Base-by-base conservation (phyloP, 2,329 filamentous ascomycete species). In the Fusarium decemcellulare region DNA sequence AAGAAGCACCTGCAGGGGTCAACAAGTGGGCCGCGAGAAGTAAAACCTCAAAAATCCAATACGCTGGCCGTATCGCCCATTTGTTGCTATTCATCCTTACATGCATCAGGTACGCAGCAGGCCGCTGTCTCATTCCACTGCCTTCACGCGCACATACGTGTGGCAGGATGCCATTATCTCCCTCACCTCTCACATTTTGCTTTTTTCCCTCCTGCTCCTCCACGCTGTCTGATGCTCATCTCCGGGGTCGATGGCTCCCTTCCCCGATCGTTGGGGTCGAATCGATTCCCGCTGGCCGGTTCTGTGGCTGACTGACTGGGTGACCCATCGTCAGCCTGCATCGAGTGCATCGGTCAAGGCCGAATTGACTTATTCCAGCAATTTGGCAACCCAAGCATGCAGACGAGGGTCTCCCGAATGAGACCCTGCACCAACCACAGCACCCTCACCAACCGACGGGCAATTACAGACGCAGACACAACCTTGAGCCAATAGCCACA, bases 321-420 rank as follows among this genome's bases (percentile, higher is more conserved):
- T 53, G 43, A 59, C 44, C 60, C 54, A 15, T 53, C 37, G 50
- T 70, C 68, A 72, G 69, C 63, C 55, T 50, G 55, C 47, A 60
- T 61, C 30, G 37, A 56, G 56, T 59, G 71, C 71, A 72, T 71
- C 73, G 73, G 73, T 56, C 60, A 75, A 72, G 68, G 51, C 71
- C 73, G 72, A 72, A 42, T 63, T 59, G 54, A 58, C 68, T 60
- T 67, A 59, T 65, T 70, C 67, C 63, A 70, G 67, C 59, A 59
- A 64, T 52, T 43, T 67, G 65, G 70, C 67, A 63, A 62, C 70
- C 52, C 63, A 63, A 64, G 59, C 44, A 60, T 72, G 72, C 63
- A 72, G 54, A 58, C 47, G 51, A 63, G 70, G 63, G 52, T 62
- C 63, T 64, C 63, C 70, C 68, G 68, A 50, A 72, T 71, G 70